Percentiles rank a stretch among this genome's conserved stretches.
These are phyloP conservation scores for Lecanicillium sp. DNA, from an alignment of 2,329 filamentous ascomycete genomes.

Conservation along the genomic window DNA sequence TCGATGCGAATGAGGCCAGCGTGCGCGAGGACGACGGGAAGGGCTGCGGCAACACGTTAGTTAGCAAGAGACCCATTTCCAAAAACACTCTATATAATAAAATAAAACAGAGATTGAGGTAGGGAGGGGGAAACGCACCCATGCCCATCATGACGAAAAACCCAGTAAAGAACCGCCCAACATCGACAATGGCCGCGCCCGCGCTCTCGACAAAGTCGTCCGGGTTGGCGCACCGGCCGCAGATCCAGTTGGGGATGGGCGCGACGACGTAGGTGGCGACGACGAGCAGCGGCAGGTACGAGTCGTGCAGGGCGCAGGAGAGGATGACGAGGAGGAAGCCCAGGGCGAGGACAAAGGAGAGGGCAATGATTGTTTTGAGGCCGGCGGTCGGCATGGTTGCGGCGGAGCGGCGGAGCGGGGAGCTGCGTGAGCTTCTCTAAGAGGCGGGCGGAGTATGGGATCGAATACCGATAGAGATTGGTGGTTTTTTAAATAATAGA, in stretches of 20 bases:
- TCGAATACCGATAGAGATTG: no score
- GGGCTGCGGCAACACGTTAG: slow-evolving; percentile 45
- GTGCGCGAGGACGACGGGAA: slow-evolving; percentile 84
- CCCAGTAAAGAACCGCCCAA: slow-evolving; percentile 88
- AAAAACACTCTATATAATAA: no score
- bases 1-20: slow-evolving; percentile 72
- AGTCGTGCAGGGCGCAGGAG: slow-evolving; percentile 88
- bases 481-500: no score
- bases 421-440: no score
- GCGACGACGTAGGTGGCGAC: slow-evolving; percentile 93
- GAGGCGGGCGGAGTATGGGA: no score
- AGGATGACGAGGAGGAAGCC: slow-evolving; percentile 98
- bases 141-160: slow-evolving; percentile 97
- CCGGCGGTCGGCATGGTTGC: slow-evolving; percentile 66
- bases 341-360: slow-evolving; percentile 97
- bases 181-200: slow-evolving; percentile 78
- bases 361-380: slow-evolving; percentile 96
- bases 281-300: slow-evolving; percentile 91
- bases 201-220: slow-evolving; percentile 92
- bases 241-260: slow-evolving; percentile 95
- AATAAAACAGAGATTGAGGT: slow-evolving; percentile 4
- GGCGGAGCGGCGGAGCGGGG: slow-evolving; percentile 6
- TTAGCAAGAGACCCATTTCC: slow-evolving; percentile 11
- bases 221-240: slow-evolving; percentile 75
- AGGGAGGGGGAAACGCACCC: slow-evolving; percentile 51